These are phyloP conservation scores for Sporisorium graminicola DNA, from an alignment of 1,284 basidiomycete species.

Conservation along the genomic window DNA sequence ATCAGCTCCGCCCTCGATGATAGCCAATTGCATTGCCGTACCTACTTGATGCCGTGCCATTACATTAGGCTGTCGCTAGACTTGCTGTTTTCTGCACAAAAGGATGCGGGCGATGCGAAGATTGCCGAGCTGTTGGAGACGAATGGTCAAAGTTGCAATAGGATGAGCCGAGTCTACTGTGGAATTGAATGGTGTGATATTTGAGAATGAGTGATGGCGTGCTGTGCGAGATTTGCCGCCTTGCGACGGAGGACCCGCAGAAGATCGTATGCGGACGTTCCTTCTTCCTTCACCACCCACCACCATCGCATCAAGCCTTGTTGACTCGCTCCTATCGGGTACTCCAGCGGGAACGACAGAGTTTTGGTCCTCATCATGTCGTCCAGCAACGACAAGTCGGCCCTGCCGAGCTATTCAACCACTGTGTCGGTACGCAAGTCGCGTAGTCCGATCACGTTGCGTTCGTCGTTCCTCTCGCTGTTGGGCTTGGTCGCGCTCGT, in stretches of 20 bases:
- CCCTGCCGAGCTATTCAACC: constrained; percentile 33
- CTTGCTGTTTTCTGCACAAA: too few relatives aligned
- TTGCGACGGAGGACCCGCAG: background rate
- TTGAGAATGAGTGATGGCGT: background rate
- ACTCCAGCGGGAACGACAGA: background rate
- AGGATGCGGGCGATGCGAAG: too few relatives aligned
- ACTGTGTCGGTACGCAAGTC: constrained; percentile 17
- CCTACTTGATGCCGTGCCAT: too few relatives aligned
- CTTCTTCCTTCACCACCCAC: background rate
- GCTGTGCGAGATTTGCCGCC: background rate
- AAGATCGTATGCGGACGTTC: background rate
- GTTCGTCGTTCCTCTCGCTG: constrained; percentile 28
- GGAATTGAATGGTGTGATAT: background rate
- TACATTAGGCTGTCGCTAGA: too few relatives aligned
- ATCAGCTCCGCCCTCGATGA: constrained; percentile 19
- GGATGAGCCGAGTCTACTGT: background rate
- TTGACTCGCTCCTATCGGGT: background rate
- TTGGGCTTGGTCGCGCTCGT: constrained; percentile 30
- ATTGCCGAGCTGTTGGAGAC: background rate
- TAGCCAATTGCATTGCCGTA: background rate
- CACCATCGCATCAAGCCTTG: constrained; percentile 3
- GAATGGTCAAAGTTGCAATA: background rate
- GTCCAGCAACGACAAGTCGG: constrained; percentile 17
- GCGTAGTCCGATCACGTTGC: constrained; percentile 13
- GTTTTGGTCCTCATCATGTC: constrained; percentile 17